Percentiles rank a stretch among this genome's conserved stretches.
Evolutionary conservation across 1,139 yeast genomes (phyloP).

Genomic region (Yamadazyma atmosphaerica): DNA sequence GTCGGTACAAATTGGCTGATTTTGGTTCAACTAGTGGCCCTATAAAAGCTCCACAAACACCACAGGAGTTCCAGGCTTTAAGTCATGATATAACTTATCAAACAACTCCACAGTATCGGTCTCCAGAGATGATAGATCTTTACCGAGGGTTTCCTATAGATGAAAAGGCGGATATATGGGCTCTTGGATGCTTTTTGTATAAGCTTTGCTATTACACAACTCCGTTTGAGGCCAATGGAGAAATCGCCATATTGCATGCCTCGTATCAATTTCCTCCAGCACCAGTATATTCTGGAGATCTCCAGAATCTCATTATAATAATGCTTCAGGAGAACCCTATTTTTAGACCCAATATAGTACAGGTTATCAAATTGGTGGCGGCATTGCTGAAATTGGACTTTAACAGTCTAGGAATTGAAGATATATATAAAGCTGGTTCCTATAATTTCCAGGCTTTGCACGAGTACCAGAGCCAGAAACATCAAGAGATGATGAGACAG

Average conservation of each 20-base stretch:
- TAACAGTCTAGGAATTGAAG: slow-evolving; percentile 29
- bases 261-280: slow-evolving; percentile 57
- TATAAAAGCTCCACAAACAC: slow-evolving; percentile 62
- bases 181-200: slow-evolving; percentile 86
- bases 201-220: slow-evolving; percentile 92
- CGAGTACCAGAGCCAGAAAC: slow-evolving; percentile 44
- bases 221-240: slow-evolving; percentile 82
- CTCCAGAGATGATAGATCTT: slow-evolving; percentile 96
- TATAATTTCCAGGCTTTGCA: slow-evolving; percentile 48
- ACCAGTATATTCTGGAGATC: slow-evolving; percentile 59
- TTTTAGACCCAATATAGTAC: slow-evolving; percentile 84
- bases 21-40: slow-evolving; percentile 82
- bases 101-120: slow-evolving; percentile 95
- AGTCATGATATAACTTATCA: slow-evolving; percentile 86
- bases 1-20: slow-evolving; percentile 82
- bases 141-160: slow-evolving; percentile 84
- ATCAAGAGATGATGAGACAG: slow-evolving; percentile 35
- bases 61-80: slow-evolving; percentile 64
- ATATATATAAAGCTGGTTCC: slow-evolving; percentile 39
- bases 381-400: slow-evolving; percentile 34
- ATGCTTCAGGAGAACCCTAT: slow-evolving; percentile 79
- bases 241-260: slow-evolving; percentile 69
- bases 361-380: slow-evolving; percentile 44
- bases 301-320: slow-evolving; percentile 74
- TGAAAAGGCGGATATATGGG: slow-evolving; percentile 97